phyloP scores from a whole-genome alignment of 108 stramenopile species.

The Nitzschia putrida region DNA sequence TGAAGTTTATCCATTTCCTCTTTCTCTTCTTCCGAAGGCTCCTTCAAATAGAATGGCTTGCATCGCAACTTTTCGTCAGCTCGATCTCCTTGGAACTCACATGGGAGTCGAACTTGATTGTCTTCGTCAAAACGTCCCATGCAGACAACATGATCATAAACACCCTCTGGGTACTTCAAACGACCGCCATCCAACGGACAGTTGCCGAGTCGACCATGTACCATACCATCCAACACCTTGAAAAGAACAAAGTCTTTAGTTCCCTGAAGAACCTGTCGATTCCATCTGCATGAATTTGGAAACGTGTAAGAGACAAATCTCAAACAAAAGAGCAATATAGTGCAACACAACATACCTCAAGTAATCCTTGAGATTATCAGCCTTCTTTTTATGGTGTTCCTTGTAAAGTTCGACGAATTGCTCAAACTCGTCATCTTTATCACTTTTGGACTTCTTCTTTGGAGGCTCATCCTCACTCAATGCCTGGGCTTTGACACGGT shows the following conservation, averaged over 20 bases:
- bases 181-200: slow-evolving; percentile 67
- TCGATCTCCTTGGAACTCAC: slow-evolving; percentile 17
- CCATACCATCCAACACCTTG: slow-evolving; percentile 69
- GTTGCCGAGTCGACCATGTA: slow-evolving; percentile 67
- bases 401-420: slow-evolving; percentile 32
- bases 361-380: slow-evolving; percentile 65
- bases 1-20: slow-evolving; percentile 58
- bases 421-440: slow-evolving; percentile 25
- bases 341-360: slow-evolving; percentile 37
- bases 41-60: slow-evolving; percentile 17
- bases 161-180: slow-evolving; percentile 60
- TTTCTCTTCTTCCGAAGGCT: slow-evolving; percentile 62
- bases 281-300: slow-evolving; percentile 44
- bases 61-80: slow-evolving; percentile 2
- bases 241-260: slow-evolving; percentile 65
- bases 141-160: slow-evolving; percentile 45
- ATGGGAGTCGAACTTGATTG: slow-evolving; percentile 26
- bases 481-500: slow-evolving; percentile 8
- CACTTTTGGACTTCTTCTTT: slow-evolving; percentile 10
- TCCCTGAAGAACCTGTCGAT: slow-evolving; percentile 58
- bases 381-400: slow-evolving; percentile 47
- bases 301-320: background rate
- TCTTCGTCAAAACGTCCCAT: slow-evolving; percentile 71
- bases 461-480: slow-evolving; percentile 18
- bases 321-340: background rate